Evolutionary conservation across 2,329 filamentous ascomycete species (phyloP).

Genomic region (Hymenotorrendiella dingleyae): DNA sequence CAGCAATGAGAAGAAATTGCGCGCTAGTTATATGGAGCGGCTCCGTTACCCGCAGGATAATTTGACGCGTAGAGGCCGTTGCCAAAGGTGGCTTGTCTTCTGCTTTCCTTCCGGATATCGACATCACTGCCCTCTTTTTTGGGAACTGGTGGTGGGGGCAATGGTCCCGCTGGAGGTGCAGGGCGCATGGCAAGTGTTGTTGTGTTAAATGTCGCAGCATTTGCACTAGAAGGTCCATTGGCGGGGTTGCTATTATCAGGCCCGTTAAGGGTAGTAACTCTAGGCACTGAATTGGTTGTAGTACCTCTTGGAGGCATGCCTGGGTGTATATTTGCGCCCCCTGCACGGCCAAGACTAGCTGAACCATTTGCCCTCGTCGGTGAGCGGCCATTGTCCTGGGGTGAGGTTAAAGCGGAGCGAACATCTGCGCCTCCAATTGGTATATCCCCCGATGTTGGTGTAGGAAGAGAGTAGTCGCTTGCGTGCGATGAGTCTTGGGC

Average conservation of each 20-base stretch:
- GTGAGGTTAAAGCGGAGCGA: slow-evolving; percentile 40
- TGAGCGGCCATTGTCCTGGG: slow-evolving; percentile 30
- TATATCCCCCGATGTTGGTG: slow-evolving; percentile 68
- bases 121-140: slow-evolving; percentile 43
- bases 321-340: slow-evolving; percentile 35
- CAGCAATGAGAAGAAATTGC: too few species aligned
- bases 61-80: slow-evolving; percentile 27
- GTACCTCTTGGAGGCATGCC: slow-evolving; percentile 46
- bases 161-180: slow-evolving; percentile 49
- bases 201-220: slow-evolving; percentile 42
- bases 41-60: slow-evolving; percentile 18
- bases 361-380: slow-evolving; percentile 35
- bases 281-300: slow-evolving; percentile 49
- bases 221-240: slow-evolving; percentile 38
- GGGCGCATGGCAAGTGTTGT: slow-evolving; percentile 56
- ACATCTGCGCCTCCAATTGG: slow-evolving; percentile 54
- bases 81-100: slow-evolving; percentile 49
- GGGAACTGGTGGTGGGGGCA: slow-evolving; percentile 48
- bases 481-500: slow-evolving; percentile 30
- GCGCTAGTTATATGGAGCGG: slow-evolving; percentile 13
- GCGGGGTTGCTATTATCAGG: slow-evolving; percentile 26
- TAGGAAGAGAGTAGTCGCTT: slow-evolving; percentile 44
- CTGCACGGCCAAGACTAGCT: slow-evolving; percentile 40
- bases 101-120: slow-evolving; percentile 43
- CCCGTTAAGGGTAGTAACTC: slow-evolving; percentile 35